These are phyloP conservation scores for Phyllostachys edulis DNA, from an alignment of 176 grass and related monocot species.

Conservation along the genomic window DNA sequence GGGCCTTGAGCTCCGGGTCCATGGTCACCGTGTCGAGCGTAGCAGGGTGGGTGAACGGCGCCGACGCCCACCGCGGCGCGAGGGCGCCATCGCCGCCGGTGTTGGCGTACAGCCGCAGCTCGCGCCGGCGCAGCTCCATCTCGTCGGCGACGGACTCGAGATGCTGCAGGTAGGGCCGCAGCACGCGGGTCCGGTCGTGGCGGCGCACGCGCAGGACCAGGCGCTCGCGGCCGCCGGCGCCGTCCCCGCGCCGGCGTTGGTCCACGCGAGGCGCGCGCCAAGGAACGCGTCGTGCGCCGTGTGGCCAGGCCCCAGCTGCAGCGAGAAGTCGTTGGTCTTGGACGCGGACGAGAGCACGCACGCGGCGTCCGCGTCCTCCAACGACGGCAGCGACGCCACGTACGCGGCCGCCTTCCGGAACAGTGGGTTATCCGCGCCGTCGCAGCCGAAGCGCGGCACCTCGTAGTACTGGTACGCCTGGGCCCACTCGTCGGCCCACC, in stretches of 20 bases:
- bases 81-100: background rate
- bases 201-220: slow-evolving; percentile 81
- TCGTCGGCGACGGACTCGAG: slow-evolving; percentile 83
- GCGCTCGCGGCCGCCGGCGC: slow-evolving; percentile 11
- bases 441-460: slow-evolving; percentile 47
- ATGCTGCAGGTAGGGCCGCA: slow-evolving; percentile 87
- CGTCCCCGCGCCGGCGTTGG: slow-evolving; percentile 25
- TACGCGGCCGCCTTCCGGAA: slow-evolving; percentile 81
- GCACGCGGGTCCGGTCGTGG: slow-evolving; percentile 76
- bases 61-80: slow-evolving; percentile 39
- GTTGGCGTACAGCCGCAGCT: slow-evolving; percentile 61
- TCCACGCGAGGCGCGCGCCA: slow-evolving; percentile 78
- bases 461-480: slow-evolving; percentile 96
- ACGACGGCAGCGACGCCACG: slow-evolving; percentile 64
- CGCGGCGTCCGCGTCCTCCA: slow-evolving; percentile 72
- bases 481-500: slow-evolving; percentile 61
- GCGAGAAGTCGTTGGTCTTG: slow-evolving; percentile 79
- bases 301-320: slow-evolving; percentile 57
- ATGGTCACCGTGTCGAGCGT: slow-evolving; percentile 85
- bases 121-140: slow-evolving; percentile 62
- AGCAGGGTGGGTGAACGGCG: slow-evolving; percentile 76
- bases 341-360: slow-evolving; percentile 61
- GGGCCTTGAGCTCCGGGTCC: slow-evolving; percentile 76
- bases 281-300: slow-evolving; percentile 66
- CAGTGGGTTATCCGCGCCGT: slow-evolving; percentile 70